Evolutionary conservation across 2,329 filamentous ascomycete genomes (phyloP).

Genomic region (Apiospora pterosperma): DNA sequence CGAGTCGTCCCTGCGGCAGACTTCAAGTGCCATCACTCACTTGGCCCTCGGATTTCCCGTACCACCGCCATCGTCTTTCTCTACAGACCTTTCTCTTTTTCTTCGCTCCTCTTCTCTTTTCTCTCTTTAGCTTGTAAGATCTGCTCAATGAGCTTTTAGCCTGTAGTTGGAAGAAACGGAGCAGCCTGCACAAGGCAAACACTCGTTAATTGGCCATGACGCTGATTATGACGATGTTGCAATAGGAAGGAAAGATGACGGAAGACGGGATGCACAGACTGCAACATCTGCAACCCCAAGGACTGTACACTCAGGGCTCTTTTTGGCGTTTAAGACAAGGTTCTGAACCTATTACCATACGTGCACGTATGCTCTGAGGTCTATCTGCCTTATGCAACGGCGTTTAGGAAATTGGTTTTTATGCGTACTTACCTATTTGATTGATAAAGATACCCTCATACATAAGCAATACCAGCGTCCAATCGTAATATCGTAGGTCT

Average conservation of each 20-base stretch:
- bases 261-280: background rate
- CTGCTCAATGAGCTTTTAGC: background rate
- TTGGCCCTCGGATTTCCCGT: background rate
- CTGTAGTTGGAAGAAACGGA: background rate
- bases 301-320: background rate
- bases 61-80: background rate
- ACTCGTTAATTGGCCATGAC: background rate
- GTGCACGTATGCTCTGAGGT: background rate
- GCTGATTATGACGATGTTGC: background rate
- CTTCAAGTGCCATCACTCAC: background rate
- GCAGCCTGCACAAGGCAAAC: background rate
- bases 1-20: background rate
- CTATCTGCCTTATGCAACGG: background rate
- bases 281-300: background rate
- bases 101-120: too few species aligned
- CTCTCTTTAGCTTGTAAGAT: background rate
- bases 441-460: background rate
- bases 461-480: background rate
- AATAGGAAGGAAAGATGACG: background rate
- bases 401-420: background rate
- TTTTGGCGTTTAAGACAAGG: background rate
- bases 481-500: background rate
- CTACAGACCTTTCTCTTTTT: background rate
- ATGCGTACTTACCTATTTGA: background rate
- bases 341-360: conserved; percentile 1